Conservation (phyloP, 805 yeast genomes). For the Blastobotrys attinorum region DNA sequence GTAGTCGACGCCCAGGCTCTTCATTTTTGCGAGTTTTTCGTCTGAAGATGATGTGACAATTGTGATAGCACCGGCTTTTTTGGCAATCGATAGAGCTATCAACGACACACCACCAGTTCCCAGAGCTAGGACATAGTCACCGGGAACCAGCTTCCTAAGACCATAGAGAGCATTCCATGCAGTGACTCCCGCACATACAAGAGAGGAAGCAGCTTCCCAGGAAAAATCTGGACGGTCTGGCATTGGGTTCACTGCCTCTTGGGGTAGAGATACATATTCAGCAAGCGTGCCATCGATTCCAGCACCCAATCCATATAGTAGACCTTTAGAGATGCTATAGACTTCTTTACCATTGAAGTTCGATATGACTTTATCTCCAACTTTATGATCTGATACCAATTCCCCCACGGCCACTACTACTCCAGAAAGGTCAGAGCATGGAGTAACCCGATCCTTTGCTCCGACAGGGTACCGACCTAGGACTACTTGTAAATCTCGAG, state of each 20-base stretch:
- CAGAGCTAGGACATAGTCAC: constrained; percentile 8
- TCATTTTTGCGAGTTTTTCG: constrained; percentile 7
- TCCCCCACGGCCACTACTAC: constrained; percentile 7
- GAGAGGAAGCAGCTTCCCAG: constrained; percentile 8
- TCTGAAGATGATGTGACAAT: constrained; percentile 10
- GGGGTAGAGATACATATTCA: constrained; percentile 6
- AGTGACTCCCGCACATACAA: constrained; percentile 10
- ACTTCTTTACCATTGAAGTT: constrained; percentile 4
- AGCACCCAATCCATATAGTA: constrained; percentile 6
- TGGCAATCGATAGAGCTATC: constrained; percentile 10
- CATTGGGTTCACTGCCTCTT: constrained; percentile 1
- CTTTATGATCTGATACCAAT: background rate
- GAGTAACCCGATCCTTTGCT: background rate
- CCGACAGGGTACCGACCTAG: constrained; percentile 4
- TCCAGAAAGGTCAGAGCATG: constrained; percentile 10
- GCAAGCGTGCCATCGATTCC: constrained; percentile 8
- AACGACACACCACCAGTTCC: constrained; percentile 12
- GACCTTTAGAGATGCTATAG: no score
- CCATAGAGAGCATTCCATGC: constrained; percentile 11
- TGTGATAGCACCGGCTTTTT: constrained; percentile 10
- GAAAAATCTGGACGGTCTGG: constrained; percentile 6
- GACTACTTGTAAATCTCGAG: constrained; percentile 7
- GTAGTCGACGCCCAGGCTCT: constrained; percentile 5
- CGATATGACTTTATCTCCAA: constrained; percentile 9
- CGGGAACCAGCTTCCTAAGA: constrained; percentile 4